Conservation (phyloP, 31 red algal genomes). For the Asparagopsis taxiformis region DNA sequence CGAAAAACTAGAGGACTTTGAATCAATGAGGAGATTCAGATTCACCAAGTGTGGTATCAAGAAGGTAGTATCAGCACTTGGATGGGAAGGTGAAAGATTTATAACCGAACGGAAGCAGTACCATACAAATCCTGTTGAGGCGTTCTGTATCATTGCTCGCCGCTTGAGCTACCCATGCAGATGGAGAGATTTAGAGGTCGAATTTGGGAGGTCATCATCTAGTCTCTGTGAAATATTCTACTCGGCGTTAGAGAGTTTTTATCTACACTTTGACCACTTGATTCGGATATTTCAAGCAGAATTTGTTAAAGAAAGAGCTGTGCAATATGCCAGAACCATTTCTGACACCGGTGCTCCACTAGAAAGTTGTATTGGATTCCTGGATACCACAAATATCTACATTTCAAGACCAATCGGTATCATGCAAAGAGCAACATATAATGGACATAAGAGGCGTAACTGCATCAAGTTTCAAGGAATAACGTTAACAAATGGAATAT, state of each 20-base stretch:
- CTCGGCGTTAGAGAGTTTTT: background rate
- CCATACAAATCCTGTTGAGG: background rate
- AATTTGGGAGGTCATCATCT: background rate
- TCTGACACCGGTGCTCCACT: background rate
- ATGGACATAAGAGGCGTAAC: background rate
- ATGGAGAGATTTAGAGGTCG: background rate
- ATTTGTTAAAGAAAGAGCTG: background rate
- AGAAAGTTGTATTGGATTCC: background rate
- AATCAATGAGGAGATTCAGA: no score
- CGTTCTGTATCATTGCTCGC: background rate
- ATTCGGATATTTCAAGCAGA: background rate
- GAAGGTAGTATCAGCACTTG: no score
- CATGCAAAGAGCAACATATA: background rate
- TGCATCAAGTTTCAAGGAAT: background rate
- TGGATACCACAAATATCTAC: background rate
- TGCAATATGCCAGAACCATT: background rate
- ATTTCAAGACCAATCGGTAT: background rate
- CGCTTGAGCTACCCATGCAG: background rate
- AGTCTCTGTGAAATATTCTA: background rate
- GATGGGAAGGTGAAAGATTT: no score
- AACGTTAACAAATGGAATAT: background rate
- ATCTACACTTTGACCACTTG: background rate
- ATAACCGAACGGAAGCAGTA: background rate
- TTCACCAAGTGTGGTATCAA: no score
- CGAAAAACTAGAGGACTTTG: no score